Evolutionary conservation across 331 rosid genomes (phyloP), one percentile per base, ranked within the genome.

Genomic region (Spiraea crenata): DNA sequence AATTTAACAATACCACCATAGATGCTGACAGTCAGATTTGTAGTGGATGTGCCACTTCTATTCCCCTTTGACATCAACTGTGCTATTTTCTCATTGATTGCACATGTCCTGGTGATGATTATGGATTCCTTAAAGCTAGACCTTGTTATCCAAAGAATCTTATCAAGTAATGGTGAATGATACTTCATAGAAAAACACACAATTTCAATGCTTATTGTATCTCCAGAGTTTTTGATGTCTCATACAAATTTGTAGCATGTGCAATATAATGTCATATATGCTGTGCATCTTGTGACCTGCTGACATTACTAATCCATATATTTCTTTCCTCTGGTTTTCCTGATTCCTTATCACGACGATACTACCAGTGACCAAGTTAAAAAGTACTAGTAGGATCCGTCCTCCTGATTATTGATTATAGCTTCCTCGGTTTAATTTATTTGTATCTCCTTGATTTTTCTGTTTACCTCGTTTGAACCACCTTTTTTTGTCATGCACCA

Each of bases 41-140:
- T 9, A 38, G 38, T 44, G 39, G 52, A 31, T 6, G 41, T 70
- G 55, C 60, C 56, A 31, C 65, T 25, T 35, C 25, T 41, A 8
- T 40, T 41, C 9, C 39, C 39, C 7, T 10, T 38, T 34, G 66
- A 20, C 16, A 42, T 44, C 54, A 41, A 67, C 44, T 37, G 50
- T 60, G 20, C 17, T n/a, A 52, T n/a, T 37, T 25, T 52, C 46
- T 46, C 9, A 49, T 34, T 37, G 56, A 51, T 12, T 25, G 54
- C 66, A 50, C 45, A 20, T 45, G 67, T 31, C n/a, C 52, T 50
- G 67, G 45, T 41, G 73, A 61, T 41, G 69, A 39, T 45, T 20
- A 42, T 9, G 37, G 6, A 7, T 37, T 59, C 57, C 38, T 63
- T 38, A n/a, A 16, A 41, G 42, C 41, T 16, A 9, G 37, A 64